Conservation (phyloP, 2,329 filamentous ascomycete species). For the Epichloe glyceriae region DNA sequence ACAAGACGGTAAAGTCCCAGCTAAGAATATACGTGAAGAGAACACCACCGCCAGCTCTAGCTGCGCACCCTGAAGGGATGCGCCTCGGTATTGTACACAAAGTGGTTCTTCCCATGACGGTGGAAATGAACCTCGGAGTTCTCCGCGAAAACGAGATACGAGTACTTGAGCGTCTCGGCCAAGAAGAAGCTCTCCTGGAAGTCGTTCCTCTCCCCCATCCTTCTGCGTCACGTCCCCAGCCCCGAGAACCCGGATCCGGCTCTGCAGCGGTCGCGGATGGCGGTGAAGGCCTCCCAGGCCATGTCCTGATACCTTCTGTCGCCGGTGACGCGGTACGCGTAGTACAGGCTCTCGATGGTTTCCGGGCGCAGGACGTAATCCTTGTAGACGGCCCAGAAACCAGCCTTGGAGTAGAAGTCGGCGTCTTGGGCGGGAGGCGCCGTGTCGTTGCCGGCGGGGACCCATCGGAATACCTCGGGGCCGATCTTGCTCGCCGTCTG, state of each 20-base stretch:
- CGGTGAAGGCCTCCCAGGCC: constrained; percentile 67
- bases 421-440: constrained; percentile 32
- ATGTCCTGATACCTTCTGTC: constrained; percentile 67
- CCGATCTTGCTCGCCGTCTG: constrained; percentile 60
- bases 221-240: constrained; percentile 52
- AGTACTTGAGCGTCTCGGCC: constrained; percentile 78
- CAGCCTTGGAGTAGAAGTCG: constrained; percentile 57
- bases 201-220: constrained; percentile 50
- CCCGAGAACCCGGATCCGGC: constrained; percentile 54
- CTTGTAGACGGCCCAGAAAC: constrained; percentile 8
- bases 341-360: constrained; percentile 76
- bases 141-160: constrained; percentile 55
- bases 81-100: constrained; percentile 38
- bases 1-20: too few species aligned
- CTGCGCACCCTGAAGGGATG: constrained; percentile 25
- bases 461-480: constrained; percentile 59
- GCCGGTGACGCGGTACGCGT: constrained; percentile 70
- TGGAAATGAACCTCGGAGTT: constrained; percentile 44
- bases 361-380: constrained; percentile 64
- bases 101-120: constrained; percentile 30
- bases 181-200: constrained; percentile 82
- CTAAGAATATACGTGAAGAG: background rate
- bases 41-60: background rate
- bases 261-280: constrained; percentile 50
- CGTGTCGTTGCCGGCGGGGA: constrained; percentile 29